Evolutionary conservation across 1,139 yeast species (phyloP).

Genomic region (Blastobotrys persicus): DNA sequence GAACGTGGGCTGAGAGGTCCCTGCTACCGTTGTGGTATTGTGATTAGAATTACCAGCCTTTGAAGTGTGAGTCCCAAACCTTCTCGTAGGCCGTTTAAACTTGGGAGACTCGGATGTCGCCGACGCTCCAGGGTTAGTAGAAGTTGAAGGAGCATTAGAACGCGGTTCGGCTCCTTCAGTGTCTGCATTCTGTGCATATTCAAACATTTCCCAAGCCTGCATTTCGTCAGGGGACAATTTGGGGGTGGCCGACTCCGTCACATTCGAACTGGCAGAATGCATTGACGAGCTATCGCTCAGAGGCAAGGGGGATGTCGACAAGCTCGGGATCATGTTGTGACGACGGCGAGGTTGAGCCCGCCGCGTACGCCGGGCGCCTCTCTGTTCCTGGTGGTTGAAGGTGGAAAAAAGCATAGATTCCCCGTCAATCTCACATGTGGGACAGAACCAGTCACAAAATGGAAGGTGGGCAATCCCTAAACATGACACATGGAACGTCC

Average conservation of each 20-base stretch:
- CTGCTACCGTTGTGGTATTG: slow-evolving; percentile 8
- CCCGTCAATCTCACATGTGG: slow-evolving; percentile 30
- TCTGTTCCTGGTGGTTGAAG: not conserved
- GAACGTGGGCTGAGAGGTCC: slow-evolving; percentile 19
- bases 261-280: slow-evolving; percentile 14
- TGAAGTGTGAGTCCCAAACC: slow-evolving; percentile 6
- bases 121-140: not conserved
- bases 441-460: slow-evolving; percentile 35
- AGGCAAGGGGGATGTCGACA: slow-evolving; percentile 7
- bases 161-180: slow-evolving; percentile 4
- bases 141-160: not conserved
- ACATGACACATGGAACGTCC: slow-evolving; percentile 35
- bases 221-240: slow-evolving; percentile 31
- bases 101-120: slow-evolving; percentile 15
- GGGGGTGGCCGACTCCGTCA: slow-evolving; percentile 17
- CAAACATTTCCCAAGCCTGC: slow-evolving; percentile 37
- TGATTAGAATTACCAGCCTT: slow-evolving; percentile 4
- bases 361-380: slow-evolving; percentile 5
- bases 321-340: not conserved
- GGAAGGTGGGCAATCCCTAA: slow-evolving; percentile 34
- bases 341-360: slow-evolving; percentile 3
- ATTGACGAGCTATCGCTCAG: slow-evolving; percentile 3
- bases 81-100: slow-evolving; percentile 25
- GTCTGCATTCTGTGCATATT: slow-evolving; percentile 26
- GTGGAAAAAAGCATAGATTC: slow-evolving; percentile 17